Evolutionary conservation across 169 alveolate species (phyloP).

Genomic region (Plasmodium billcollinsi): DNA sequence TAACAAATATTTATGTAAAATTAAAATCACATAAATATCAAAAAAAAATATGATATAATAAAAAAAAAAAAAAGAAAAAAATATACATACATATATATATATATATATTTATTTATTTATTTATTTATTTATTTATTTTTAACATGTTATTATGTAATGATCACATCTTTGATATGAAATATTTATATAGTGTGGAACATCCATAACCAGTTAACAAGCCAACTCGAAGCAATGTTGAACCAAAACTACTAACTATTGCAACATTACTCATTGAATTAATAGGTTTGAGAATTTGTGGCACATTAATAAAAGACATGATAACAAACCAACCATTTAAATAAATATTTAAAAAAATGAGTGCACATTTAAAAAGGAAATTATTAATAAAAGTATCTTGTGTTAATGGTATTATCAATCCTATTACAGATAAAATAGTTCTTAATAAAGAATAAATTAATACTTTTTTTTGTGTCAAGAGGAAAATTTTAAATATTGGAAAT

Average conservation of each 20-base stretch:
- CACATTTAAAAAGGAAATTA: constrained; percentile 47
- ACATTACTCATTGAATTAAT: constrained; percentile 51
- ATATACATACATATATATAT: background rate
- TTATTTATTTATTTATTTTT: background rate
- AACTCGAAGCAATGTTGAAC: constrained; percentile 44
- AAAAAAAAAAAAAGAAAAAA: too few species aligned
- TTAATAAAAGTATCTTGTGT: constrained; percentile 13
- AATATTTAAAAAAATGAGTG: constrained; percentile 45
- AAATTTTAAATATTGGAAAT: constrained; percentile 8
- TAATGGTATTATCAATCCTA: constrained; percentile 47
- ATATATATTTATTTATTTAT: background rate
- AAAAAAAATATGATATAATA: too few species aligned
- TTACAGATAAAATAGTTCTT: constrained; percentile 53
- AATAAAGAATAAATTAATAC: constrained; percentile 42
- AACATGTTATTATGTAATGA: too few species aligned
- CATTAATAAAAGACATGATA: constrained; percentile 55
- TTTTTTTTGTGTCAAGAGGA: constrained; percentile 61
- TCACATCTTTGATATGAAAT: background rate
- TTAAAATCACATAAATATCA: too few species aligned
- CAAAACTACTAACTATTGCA: constrained; percentile 64
- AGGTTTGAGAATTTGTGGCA: constrained; percentile 48
- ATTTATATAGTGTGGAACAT: constrained; percentile 33
- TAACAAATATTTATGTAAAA: too few species aligned
- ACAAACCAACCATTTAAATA: constrained; percentile 76
- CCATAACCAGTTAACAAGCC: constrained; percentile 61